Evolutionary conservation across 257 asterid species (phyloP).

Genomic region (Rauvolfia tetraphylla): DNA sequence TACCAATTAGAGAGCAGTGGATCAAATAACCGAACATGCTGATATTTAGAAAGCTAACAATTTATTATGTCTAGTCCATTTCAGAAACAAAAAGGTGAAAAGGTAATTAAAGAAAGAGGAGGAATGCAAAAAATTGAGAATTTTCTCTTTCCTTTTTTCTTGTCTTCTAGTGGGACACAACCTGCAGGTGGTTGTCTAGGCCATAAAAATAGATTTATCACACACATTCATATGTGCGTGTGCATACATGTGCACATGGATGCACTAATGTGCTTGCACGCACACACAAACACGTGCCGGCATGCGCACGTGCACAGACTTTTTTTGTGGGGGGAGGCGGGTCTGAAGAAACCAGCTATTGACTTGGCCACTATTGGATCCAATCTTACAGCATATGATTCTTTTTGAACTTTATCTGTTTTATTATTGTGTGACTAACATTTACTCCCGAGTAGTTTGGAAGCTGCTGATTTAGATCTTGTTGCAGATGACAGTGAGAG

Average conservation of each 20-base stretch:
- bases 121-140: neutral
- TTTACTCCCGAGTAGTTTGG: constrained; percentile 53
- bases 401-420: neutral
- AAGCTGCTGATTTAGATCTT: constrained; percentile 83
- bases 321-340: neutral
- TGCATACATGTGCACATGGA: no score
- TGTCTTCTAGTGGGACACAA: neutral
- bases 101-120: neutral
- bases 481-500: constrained; percentile 78
- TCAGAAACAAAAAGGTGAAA: neutral
- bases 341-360: neutral
- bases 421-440: neutral
- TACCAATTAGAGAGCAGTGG: neutral
- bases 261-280: neutral
- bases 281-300: neutral
- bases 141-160: neutral
- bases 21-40: neutral
- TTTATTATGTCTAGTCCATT: neutral
- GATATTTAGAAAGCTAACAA: neutral
- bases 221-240: no score
- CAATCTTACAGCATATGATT: neutral
- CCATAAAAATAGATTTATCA: no score
- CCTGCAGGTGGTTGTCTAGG: neutral
- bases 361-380: neutral
- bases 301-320: neutral